Percentiles rank a stretch among this genome's conserved stretches.
These are phyloP conservation scores for Aleurites moluccanus DNA, from an alignment of 441 rosid species.

Conservation along the genomic window DNA sequence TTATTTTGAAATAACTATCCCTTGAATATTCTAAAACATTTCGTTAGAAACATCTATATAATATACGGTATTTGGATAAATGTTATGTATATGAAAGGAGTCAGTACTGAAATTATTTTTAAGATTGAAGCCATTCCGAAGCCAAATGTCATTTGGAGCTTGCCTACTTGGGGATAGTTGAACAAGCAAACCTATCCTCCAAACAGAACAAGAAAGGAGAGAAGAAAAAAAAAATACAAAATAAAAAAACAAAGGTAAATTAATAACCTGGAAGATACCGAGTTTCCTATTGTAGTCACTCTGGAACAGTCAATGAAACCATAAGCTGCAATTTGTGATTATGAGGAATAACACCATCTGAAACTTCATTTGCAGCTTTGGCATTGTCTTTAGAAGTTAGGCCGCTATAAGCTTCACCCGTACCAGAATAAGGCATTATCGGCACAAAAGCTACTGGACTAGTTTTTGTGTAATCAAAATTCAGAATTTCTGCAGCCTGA, in stretches of 20 bases:
- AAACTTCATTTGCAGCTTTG: slow-evolving; percentile 8
- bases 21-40: too few species aligned
- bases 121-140: too few species aligned
- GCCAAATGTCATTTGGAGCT: too few species aligned
- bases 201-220: neutral
- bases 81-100: too few species aligned
- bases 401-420: slow-evolving; percentile 17
- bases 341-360: slow-evolving; percentile 28
- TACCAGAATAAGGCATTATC: neutral
- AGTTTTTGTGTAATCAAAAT: slow-evolving; percentile 40
- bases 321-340: slow-evolving; percentile 37
- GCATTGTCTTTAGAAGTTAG: neutral
- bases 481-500: slow-evolving; percentile 26
- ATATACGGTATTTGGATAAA: too few species aligned
- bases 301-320: slow-evolving; percentile 41
- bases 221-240: neutral
- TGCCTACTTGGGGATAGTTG: too few species aligned
- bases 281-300: slow-evolving; percentile 46
- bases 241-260: neutral
- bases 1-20: too few species aligned
- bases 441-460: slow-evolving; percentile 44
- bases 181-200: too few species aligned
- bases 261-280: slow-evolving; percentile 43
- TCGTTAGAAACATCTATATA: too few species aligned
- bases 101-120: too few species aligned